Base-by-base conservation (phyloP, 257 asterid species). In the Fraxinus cuspidata region DNA sequence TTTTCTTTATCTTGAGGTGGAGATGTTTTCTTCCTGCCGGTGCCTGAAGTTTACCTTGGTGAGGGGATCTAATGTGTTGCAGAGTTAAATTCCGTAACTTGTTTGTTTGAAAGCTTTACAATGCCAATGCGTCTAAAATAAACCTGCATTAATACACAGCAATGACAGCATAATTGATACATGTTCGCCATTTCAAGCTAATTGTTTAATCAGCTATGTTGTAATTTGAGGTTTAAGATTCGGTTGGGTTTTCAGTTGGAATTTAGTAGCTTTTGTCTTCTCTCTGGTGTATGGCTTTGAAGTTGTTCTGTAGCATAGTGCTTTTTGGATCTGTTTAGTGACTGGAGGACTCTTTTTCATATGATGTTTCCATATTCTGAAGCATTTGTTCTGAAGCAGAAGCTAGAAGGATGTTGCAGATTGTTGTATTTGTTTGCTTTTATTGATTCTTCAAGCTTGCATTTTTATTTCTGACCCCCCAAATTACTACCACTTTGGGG, bases 271-370 rank as follows among this genome's bases (percentile, higher is more conserved):
- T 58, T 58, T 47, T 58, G 13, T 58, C 28, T 56, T 56, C 65
- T 56, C 64, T 56, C 65, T n/a, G 27, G 65, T 56, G 65, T n/a
- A 56, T 56, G 28, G 65, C 11, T 56, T 56, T 56, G 65, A 56
- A n/a, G 3, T 18, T 56, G 7, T n/a, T 56, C 12, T 56, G 10
- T 51, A n/a, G 27, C 11, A n/a, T 56, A n/a, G 65, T 7, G 65
- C 65, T 56, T 19, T 51, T n/a, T 56, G 65, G 27, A 56, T 56
- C 27, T 56, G 64, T 53, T 1, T 53, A 19, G 63, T 16, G 23
- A 16, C 21, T 19, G 64, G 23, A n/a, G 6, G 27, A 56, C 28
- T 7, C 65, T 42, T n/a, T 56, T 56, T 56, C 65, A n/a, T 56
- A n/a, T 56, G 65, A 56, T 56, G 28, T 56, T 56, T 37, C 42